Evolutionary conservation across 2,329 filamentous ascomycete species (phyloP).

Genomic region (Diaporthe citrichinensis): DNA sequence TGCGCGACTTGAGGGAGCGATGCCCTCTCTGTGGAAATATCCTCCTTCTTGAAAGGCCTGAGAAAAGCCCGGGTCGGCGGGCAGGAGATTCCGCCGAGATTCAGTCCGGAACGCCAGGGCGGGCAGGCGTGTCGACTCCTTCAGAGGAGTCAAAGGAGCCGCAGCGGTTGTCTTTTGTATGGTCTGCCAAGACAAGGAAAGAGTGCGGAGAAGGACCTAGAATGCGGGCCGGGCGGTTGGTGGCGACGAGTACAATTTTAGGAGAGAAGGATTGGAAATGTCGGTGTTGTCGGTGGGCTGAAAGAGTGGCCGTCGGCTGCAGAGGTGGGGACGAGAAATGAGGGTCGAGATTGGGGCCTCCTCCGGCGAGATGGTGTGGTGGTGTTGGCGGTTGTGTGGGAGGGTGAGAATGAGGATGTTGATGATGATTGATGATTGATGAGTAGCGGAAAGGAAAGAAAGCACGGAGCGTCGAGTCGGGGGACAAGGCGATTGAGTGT

Average conservation of each 20-base stretch:
- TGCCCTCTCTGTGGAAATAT: slow-evolving; percentile 52
- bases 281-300: slow-evolving; percentile 26
- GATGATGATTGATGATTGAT: slow-evolving; percentile 2
- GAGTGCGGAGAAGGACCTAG: slow-evolving; percentile 30
- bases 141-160: slow-evolving; percentile 42
- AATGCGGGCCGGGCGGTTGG: background rate
- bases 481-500: slow-evolving; percentile 19
- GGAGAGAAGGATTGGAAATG: slow-evolving; percentile 37
- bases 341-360: slow-evolving; percentile 31
- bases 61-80: slow-evolving; percentile 52
- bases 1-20: slow-evolving; percentile 51
- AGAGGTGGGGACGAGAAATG: slow-evolving; percentile 32
- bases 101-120: slow-evolving; percentile 62
- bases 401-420: background rate
- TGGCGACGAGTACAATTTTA: slow-evolving; percentile 31
- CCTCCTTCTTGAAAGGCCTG: slow-evolving; percentile 47
- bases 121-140: slow-evolving; percentile 53
- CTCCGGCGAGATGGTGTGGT: background rate
- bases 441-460: slow-evolving; percentile 33
- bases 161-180: slow-evolving; percentile 14
- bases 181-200: slow-evolving; percentile 15
- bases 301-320: slow-evolving; percentile 21
- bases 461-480: slow-evolving; percentile 31
- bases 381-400: slow-evolving; percentile 16
- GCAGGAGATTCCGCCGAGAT: slow-evolving; percentile 61